Base-by-base conservation (phyloP, 192 early-diverging fungal species). In the Coemansia sp. region DNA sequence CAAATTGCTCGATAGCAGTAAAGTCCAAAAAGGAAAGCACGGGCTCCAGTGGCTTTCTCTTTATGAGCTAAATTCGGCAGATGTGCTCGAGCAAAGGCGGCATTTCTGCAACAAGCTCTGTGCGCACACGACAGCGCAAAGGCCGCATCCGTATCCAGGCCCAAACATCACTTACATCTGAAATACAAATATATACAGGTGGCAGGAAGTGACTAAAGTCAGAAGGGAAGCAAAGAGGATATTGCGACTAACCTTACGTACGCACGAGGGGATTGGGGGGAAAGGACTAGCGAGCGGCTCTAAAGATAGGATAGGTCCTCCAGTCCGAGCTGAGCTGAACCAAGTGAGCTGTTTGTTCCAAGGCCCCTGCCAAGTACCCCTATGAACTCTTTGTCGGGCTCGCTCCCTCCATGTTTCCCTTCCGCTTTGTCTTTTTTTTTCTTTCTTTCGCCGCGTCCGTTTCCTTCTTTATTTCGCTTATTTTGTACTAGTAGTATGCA, bases 181-280 rank as follows among this genome's bases (percentile, higher is more conserved):
- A 45, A 20, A 45, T n/a, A 45, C 37, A 45, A 58, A 66, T 39
- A 56, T 42, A 58, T 66, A 66, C 64, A 66, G 55, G 42, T 45
- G 42, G 42, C 42, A 45, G 16, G 14, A 42, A 42, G 41, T 31
- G 14, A 6, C n/a, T 7, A 2, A 45, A 45, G 42, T 20, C 16
- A 28, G 55, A 66, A 58, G 31, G 31, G 39, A 35, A 13, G 31
- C 25, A 42, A 66, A 66, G 31, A 31, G 12, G 37, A 53, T 66
- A 66, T 26, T 55, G 25, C 16, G 31, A 31, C 41, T 43, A 21
- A 33, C 16, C 39, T 62, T 45, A 25, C 59, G 41, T 38, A 62
- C 21, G 41, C 41, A 38, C 38, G 57, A 43, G 25, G n/a, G 37
- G 10, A 41, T 28, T 59, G 39, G 36, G 48, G 48, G 48, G 48